Percentiles rank a stretch among this genome's conserved stretches.
Conservation (phyloP, 1,284 basidiomycete genomes). For the Melampsora abietis-canadensis region DNA sequence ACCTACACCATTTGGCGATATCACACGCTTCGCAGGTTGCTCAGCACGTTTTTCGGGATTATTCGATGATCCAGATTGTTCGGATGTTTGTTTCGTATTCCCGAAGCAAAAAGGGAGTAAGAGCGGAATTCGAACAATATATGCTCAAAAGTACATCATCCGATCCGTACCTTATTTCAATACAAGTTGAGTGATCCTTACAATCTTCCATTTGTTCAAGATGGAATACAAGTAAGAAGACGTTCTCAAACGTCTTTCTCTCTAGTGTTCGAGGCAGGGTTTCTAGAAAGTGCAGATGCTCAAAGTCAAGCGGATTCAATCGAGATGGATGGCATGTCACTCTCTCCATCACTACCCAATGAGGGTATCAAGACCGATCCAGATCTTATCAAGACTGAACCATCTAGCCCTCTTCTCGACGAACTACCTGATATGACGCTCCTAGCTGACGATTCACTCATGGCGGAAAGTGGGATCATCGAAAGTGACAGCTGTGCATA, state of each 20-base stretch:
- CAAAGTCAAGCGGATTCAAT: slow-evolving; percentile 35
- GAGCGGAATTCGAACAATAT: slow-evolving; percentile 33
- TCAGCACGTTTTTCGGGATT: slow-evolving; percentile 35
- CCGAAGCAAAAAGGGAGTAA: slow-evolving; percentile 27
- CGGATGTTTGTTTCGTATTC: slow-evolving; percentile 41
- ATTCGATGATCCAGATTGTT: slow-evolving; percentile 40
- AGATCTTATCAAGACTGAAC: background rate
- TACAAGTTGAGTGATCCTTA: slow-evolving; percentile 24
- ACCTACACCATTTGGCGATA: slow-evolving; percentile 41
- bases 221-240: background rate
- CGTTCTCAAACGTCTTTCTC: background rate
- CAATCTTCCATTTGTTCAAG: background rate
- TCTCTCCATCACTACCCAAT: slow-evolving; percentile 16
- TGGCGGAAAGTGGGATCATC: slow-evolving; percentile 13
- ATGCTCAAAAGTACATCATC: slow-evolving; percentile 40
- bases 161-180: slow-evolving; percentile 40
- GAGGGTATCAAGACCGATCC: background rate
- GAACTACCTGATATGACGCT: background rate
- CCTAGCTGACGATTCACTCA: slow-evolving; percentile 24
- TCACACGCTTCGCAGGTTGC: slow-evolving; percentile 34
- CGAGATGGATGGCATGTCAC: slow-evolving; percentile 19
- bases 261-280: slow-evolving; percentile 40
- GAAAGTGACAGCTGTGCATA: slow-evolving; percentile 7
- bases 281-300: slow-evolving; percentile 35
- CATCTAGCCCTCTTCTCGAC: background rate